Evolutionary conservation across 768 basidiomycete species (phyloP), one percentile per base, ranked within the genome.

Genomic region (Pholiota conissans): DNA sequence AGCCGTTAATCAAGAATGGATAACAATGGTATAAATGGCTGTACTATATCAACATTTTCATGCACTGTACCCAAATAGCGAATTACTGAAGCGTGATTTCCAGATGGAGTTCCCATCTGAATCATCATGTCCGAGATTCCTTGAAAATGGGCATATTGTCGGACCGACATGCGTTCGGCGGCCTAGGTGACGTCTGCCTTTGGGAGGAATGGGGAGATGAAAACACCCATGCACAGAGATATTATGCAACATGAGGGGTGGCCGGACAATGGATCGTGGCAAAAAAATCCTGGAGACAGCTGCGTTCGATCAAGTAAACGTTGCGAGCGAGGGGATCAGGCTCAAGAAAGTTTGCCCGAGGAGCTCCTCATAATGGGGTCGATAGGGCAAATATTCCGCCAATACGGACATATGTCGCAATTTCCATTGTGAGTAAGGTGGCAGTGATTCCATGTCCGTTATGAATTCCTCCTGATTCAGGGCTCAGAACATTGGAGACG

Each of bases 311-410:
- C 58, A 70, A 28, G 58, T 67, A 46, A 65, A 70, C 27, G 52
- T 61, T 40, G 54, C 59, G 26, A 70, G 49, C 5, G 67, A 65
- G 16, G 77, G 77, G 13, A 78, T 71, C 35, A 73, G 70, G 0
- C 64, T 61, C 34, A 63, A 61, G 57, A 78, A 74, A 20, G 70
- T 61, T 49, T 73, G 69, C 56, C 70, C 68, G 27, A 76, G 63
- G 22, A 71, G 65, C 0, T 66, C 52, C 42, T 67, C 68, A 52
- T 70, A 74, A 24, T 67, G 66, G 20, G 66, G 58, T 18, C 71
- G 67, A 42, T 65, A 67, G 2, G 74, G 73, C 30, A 71, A 59
- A 26, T 66, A 69, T 47, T 74, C 74, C 14, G 71, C 66, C 29
- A 73, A 35, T 13, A 78, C 60, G 39, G 70, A 67, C 53, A 78